Conservation (phyloP, 129 eudicot species). For the Centella asiatica region DNA sequence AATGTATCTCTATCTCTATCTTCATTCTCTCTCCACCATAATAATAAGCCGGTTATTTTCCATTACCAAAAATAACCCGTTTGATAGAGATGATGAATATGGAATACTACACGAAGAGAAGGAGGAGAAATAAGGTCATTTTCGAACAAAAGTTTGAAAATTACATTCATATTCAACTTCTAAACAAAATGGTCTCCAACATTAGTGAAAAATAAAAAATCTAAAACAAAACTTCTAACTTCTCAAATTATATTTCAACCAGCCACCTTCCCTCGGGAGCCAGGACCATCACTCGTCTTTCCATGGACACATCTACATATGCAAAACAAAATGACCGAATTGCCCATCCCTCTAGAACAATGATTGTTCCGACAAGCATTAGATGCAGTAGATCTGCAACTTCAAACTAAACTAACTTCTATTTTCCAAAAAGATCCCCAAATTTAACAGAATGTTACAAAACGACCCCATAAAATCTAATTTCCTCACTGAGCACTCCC, state of each 20-base stretch:
- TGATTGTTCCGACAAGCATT: neutral
- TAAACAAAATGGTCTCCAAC: neutral
- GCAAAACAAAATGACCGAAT: neutral
- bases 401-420: too few species aligned
- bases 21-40: too few species aligned
- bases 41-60: too few species aligned
- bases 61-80: too few species aligned
- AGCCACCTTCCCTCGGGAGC: neutral
- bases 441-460: neutral
- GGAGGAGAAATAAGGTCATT: neutral
- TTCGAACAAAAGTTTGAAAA: too few species aligned
- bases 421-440: constrained; percentile 16
- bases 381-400: neutral
- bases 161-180: neutral
- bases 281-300: neutral
- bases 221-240: neutral
- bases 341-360: neutral
- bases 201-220: neutral
- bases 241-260: neutral
- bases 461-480: constrained; percentile 15
- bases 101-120: neutral
- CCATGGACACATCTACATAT: neutral
- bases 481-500: constrained; percentile 32
- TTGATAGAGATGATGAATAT: too few species aligned
- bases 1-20: too few species aligned